Evolutionary conservation across 148 eudicot species (phyloP).

Genomic region (Nepenthes mirabilis): DNA sequence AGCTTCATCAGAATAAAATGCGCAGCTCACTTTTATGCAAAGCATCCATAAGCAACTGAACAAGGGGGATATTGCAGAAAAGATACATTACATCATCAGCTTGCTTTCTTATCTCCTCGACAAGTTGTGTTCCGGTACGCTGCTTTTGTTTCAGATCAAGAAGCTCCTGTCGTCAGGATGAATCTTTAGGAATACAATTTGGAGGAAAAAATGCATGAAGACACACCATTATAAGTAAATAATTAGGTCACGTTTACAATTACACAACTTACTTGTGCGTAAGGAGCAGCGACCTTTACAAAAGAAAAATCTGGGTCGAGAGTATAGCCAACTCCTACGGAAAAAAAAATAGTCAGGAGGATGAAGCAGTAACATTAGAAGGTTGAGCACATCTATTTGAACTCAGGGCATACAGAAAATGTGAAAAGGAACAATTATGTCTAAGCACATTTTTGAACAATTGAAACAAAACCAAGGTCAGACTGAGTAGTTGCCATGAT

Average conservation of each 20-base stretch:
- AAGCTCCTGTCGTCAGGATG: constrained; percentile 59
- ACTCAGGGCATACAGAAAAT: too few species aligned
- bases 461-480: too few species aligned
- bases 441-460: too few species aligned
- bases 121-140: constrained; percentile 60
- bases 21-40: background rate
- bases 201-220: background rate
- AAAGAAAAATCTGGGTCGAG: constrained; percentile 91
- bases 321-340: constrained; percentile 69
- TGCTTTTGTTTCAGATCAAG: constrained; percentile 69
- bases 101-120: constrained; percentile 81
- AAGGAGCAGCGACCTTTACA: constrained; percentile 91
- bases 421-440: too few species aligned
- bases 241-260: background rate
- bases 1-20: background rate
- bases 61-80: constrained; percentile 4
- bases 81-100: constrained; percentile 68
- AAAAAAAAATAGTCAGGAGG: background rate
- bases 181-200: constrained; percentile 9
- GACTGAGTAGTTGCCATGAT: too few species aligned
- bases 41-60: background rate
- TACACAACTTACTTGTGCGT: constrained; percentile 63
- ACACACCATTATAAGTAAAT: background rate
- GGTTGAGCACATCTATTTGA: background rate
- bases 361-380: background rate